Conservation (phyloP, 1,139 yeast genomes). For the Blastobotrys elegans region DNA sequence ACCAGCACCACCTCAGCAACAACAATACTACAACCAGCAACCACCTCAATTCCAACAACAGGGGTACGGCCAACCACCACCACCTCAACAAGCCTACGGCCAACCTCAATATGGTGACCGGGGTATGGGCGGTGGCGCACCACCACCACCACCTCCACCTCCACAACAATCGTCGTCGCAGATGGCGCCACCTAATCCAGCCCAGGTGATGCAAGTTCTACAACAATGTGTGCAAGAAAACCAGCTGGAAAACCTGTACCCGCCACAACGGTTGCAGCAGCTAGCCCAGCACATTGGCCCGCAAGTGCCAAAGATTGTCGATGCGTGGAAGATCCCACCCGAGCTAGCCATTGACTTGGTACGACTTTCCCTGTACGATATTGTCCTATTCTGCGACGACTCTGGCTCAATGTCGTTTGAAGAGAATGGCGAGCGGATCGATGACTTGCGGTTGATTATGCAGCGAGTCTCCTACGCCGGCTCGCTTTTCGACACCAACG, state of each 20-base stretch:
- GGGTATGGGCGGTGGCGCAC: conserved; percentile 11
- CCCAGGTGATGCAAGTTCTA: conserved; percentile 18
- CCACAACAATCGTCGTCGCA: conserved; percentile 12
- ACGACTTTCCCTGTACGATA: conserved; percentile 33
- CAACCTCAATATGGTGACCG: conserved; percentile 10
- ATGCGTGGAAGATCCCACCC: conserved; percentile 30
- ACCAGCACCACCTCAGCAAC: conserved; percentile 6
- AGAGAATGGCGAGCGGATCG: conserved; percentile 36
- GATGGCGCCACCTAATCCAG: conserved; percentile 11
- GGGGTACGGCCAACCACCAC: conserved; percentile 6
- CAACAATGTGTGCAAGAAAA: conserved; percentile 32
- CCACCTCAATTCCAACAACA: conserved; percentile 6
- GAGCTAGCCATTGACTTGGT: conserved; percentile 33
- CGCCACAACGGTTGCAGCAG: conserved; percentile 32
- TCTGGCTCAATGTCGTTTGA: conserved; percentile 37
- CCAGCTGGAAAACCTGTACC: conserved; percentile 30
- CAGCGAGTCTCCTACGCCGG: conserved; percentile 33
- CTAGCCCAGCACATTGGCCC: conserved; percentile 27
- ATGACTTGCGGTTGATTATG: conserved; percentile 32
- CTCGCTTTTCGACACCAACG: conserved; percentile 33
- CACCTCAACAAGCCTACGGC: background rate
- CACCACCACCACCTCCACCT: conserved; percentile 12
- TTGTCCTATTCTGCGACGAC: conserved; percentile 33
- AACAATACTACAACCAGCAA: conserved; percentile 9
- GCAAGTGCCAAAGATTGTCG: conserved; percentile 26